Base-by-base conservation (phyloP, 192 early-diverging fungal species). In the Coemansia sp. region DNA sequence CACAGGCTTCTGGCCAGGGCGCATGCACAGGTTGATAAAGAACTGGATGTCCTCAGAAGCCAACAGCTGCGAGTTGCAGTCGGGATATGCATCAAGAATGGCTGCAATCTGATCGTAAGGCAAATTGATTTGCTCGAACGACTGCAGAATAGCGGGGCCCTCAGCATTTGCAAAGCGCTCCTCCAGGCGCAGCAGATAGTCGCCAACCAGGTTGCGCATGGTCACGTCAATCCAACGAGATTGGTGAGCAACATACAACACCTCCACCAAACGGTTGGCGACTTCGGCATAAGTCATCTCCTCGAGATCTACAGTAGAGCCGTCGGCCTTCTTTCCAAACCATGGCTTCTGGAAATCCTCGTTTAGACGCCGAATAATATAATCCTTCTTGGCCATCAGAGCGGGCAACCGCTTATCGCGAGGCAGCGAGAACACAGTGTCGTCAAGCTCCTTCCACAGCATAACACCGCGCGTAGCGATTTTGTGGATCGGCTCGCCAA, bases 401-500 rank as follows among this genome's bases (percentile, higher is more conserved):
- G 85, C 90, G 59, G 88, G 75, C 32, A 92, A 61, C 54, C 94
- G 90, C 85, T 97, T 95, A 56, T 95, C 95, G 60, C 89, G 87
- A 27, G 95, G 92, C 31, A 95, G 88, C 56, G 79, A 82, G 69
- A 97, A 91, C 63, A 97, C 88, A 29, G 88, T 91, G 63, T 97
- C 95, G 67, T 97, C 95, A 70, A 97, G 84, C 78, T 97, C 95
- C 78, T 92, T 92, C 95, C 95, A 97, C 56, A 97, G 84, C 66
- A 83, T 74, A 54, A 95, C 90, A 79, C 95, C 95, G 51, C 93
- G 91, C 57, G 91, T 97, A 57, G 95, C 95, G 61, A 97, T 88
- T 85, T 95, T 95, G 88, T 97, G 95, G 69, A 97, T 97, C 57
- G 95, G 95, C 76, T 97, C 95, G 54, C 95, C 95, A 59, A 97